These are phyloP conservation scores for Phytophthora pinifolia DNA, from an alignment of 352 stramenopile species.

Conservation along the genomic window DNA sequence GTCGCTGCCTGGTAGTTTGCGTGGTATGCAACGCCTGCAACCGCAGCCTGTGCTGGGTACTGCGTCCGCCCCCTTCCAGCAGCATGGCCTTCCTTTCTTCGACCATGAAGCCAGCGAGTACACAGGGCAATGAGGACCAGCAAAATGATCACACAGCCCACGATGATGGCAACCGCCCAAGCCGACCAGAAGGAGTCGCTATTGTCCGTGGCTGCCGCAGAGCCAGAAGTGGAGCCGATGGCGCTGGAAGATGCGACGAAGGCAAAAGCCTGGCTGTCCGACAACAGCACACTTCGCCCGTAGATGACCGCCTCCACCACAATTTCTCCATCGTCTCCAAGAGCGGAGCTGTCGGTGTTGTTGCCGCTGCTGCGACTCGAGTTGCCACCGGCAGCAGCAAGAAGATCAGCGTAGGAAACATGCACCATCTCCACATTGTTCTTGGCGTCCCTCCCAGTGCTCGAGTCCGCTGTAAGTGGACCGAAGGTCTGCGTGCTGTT, in stretches of 20 bases:
- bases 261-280: slow-evolving; percentile 62
- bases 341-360: slow-evolving; percentile 15
- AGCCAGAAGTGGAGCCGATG: slow-evolving; percentile 55
- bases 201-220: slow-evolving; percentile 14
- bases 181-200: slow-evolving; percentile 53
- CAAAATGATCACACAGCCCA: slow-evolving; percentile 46
- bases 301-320: slow-evolving; percentile 73
- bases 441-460: slow-evolving; percentile 57
- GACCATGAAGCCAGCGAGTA: slow-evolving; percentile 36
- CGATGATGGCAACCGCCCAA: slow-evolving; percentile 56
- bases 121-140: slow-evolving; percentile 43
- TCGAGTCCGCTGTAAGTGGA: slow-evolving; percentile 53
- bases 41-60: slow-evolving; percentile 19
- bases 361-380: slow-evolving; percentile 24
- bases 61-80: slow-evolving; percentile 7
- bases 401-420: slow-evolving; percentile 65
- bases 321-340: slow-evolving; percentile 57
- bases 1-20: slow-evolving; percentile 15
- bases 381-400: slow-evolving; percentile 38
- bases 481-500: slow-evolving; percentile 58
- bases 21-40: slow-evolving; percentile 12
- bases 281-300: slow-evolving; percentile 58
- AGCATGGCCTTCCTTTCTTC: slow-evolving; percentile 16
- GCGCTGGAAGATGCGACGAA: slow-evolving; percentile 81
- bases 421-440: slow-evolving; percentile 89